Percentiles rank a stretch among this genome's conserved stretches.
phyloP scores from a whole-genome alignment of 345 rosid species.

The Murraya koenigii region DNA sequence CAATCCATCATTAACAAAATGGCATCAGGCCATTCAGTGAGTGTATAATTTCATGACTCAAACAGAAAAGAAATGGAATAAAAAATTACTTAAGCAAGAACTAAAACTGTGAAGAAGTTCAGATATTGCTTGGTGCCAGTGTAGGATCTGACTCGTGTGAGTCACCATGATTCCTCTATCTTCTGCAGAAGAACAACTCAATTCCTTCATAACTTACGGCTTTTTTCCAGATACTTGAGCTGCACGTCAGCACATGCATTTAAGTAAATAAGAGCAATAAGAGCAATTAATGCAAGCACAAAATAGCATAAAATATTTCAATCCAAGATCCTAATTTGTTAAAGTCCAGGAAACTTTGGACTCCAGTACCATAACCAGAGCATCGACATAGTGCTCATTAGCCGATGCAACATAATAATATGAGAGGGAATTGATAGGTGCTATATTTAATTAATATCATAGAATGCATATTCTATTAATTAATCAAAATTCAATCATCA shows the following conservation, averaged over 20 bases:
- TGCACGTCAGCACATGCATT: constrained; percentile 23
- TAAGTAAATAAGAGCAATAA: neutral
- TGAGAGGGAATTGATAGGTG: no score
- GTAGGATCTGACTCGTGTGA: constrained; percentile 43
- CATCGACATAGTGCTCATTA: no score
- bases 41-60: no score
- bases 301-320: neutral
- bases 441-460: no score
- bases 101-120: constrained; percentile 83
- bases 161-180: constrained; percentile 58
- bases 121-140: constrained; percentile 71
- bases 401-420: no score
- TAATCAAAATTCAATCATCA: no score
- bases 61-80: neutral
- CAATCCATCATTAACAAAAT: neutral
- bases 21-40: neutral
- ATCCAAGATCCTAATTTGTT: no score
- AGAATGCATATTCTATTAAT: no score
- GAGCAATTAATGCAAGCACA: neutral
- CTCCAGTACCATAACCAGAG: no score
- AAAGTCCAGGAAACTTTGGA: no score
- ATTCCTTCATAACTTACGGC: constrained; percentile 57
- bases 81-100: constrained; percentile 79
- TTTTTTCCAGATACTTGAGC: constrained; percentile 67
- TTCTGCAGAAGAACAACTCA: constrained; percentile 60